These are phyloP conservation scores for Colletotrichum salicis DNA, from an alignment of 2,329 filamentous ascomycete species.

Conservation along the genomic window DNA sequence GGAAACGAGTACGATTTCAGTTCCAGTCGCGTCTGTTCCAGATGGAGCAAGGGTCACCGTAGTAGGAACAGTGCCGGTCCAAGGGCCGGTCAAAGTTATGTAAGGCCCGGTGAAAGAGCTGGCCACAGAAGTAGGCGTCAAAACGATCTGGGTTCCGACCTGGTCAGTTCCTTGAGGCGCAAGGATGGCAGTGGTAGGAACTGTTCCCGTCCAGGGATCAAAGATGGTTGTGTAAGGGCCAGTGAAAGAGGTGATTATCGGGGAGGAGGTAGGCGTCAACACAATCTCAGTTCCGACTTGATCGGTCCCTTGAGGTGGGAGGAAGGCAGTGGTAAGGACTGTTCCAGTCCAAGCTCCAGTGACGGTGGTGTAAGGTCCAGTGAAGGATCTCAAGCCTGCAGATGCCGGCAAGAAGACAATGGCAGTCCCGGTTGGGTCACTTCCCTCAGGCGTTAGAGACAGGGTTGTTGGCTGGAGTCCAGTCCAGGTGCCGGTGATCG, in stretches of 20 bases:
- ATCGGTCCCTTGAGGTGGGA: background rate
- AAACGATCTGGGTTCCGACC: background rate
- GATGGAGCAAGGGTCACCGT: background rate
- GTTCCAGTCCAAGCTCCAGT: background rate
- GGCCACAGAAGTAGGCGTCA: background rate
- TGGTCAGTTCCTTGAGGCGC: background rate
- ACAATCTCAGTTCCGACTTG: background rate
- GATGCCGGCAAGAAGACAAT: conserved; percentile 1
- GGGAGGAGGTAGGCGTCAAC: background rate
- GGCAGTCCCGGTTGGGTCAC: background rate
- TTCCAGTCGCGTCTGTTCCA: background rate
- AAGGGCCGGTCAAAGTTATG: background rate
- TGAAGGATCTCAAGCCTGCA: background rate
- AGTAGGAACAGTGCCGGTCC: background rate
- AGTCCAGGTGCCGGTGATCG: conserved; percentile 6
- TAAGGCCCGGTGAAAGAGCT: background rate
- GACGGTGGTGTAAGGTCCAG: background rate
- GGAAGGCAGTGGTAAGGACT: background rate
- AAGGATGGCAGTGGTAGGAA: background rate
- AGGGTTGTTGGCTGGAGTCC: background rate
- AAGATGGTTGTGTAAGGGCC: background rate
- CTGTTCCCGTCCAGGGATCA: background rate
- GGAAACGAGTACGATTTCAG: background rate
- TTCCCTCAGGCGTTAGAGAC: background rate
- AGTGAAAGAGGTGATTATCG: background rate